phyloP scores from a whole-genome alignment of 2,329 filamentous ascomycete genomes.

The Knoxdaviesia proteae region DNA sequence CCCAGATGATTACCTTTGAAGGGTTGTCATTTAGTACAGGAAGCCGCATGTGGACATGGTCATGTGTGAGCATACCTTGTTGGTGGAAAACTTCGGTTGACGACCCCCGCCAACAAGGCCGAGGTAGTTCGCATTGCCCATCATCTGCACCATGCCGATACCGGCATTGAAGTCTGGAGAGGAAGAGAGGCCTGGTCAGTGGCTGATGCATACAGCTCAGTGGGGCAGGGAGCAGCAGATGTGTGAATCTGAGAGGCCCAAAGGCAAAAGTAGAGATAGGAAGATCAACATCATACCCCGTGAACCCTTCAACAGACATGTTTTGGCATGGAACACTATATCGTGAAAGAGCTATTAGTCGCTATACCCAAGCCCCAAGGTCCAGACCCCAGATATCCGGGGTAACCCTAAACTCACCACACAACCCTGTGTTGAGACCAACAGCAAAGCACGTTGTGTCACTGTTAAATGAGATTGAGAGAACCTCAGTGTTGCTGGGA shows the following conservation, averaged over 20 bases:
- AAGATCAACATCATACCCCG: constrained; percentile 15
- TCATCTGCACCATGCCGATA: constrained; percentile 67
- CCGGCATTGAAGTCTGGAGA: constrained; percentile 55
- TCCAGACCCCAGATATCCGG: background rate
- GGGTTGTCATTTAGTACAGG: background rate
- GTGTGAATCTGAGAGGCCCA: too few species aligned
- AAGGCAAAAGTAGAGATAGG: background rate
- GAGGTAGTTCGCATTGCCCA: constrained; percentile 69
- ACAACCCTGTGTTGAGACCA: constrained; percentile 69
- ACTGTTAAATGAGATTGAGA: constrained; percentile 71
- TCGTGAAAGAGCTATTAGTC: constrained; percentile 8
- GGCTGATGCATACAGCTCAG: too few species aligned
- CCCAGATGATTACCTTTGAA: constrained; percentile 63
- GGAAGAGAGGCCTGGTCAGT: background rate
- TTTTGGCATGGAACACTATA: constrained; percentile 51
- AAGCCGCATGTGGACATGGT: background rate
- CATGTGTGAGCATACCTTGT: constrained; percentile 36
- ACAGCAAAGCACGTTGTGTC: constrained; percentile 73
- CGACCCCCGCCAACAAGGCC: constrained; percentile 77
- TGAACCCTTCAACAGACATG: constrained; percentile 44
- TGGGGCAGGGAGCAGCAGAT: too few species aligned
- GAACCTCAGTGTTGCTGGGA: constrained; percentile 49
- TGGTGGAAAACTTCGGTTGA: constrained; percentile 67
- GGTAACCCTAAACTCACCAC: constrained; percentile 32
- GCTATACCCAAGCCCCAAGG: background rate